Evolutionary conservation across 1,139 yeast species (phyloP), one percentile per base, ranked within the genome.

Genomic region (Blastobotrys elegans): DNA sequence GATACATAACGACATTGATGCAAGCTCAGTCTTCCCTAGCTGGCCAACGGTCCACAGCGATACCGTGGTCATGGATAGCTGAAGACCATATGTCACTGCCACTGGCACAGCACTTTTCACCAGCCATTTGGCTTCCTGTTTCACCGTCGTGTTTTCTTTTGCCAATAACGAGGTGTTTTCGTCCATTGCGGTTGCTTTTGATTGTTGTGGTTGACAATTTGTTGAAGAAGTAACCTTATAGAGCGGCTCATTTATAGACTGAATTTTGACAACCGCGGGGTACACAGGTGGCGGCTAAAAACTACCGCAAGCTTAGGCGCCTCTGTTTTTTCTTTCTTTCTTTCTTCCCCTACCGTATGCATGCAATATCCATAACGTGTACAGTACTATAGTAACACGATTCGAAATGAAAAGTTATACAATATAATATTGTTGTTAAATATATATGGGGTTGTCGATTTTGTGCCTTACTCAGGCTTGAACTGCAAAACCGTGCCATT

Each of bases 41-140:
- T 84, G 82, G 6, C 96, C 95, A 13, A 84, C 95, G 6, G 85
- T 77, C 60, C 85, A 85, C 17, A 88, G 86, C 0, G 94, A 82
- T 0, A 94, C 88, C 44, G 87, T 82, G 0, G 92, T 82, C 46
- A 87, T 71, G 0, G 95, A 84, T 62, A 85, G 84, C 63, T 88
- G 96, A 44, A 88, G 69, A 30, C 85, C 65, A 58, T 86, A 86
- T 0, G 96, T 85, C 44, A 84, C 69, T 11, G 56, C 53, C 11
- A 60, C 50, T 1, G 64, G 63, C 7, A 51, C 22, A 2, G 62
- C 42, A 33, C 48, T 49, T 27, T 35, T 49, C 4, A 41, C 44
- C 16, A 49, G 32, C 46, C 48, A 49, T 21, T 34, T 39, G n/a
- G 39, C 45, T 32, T 49, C 52, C 8, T 43, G 17, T 26, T 34